These are phyloP conservation scores for Podosphaera leucotricha DNA, from an alignment of 2,329 filamentous ascomycete species.

Conservation along the genomic window DNA sequence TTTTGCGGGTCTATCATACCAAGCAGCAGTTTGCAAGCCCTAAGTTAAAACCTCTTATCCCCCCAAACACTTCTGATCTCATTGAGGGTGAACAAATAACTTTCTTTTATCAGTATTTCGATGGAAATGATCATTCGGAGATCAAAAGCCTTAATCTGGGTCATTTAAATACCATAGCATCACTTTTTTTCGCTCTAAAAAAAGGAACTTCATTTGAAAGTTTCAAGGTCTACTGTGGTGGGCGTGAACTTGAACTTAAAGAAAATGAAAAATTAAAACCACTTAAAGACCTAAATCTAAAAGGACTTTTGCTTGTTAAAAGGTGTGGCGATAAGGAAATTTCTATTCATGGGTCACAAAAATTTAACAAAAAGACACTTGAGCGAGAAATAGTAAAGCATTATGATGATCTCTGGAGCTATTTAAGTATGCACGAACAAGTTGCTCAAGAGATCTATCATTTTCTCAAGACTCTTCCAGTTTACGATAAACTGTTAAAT, in stretches of 20 bases:
- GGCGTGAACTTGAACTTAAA: constrained; percentile 37
- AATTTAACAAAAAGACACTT: constrained; percentile 32
- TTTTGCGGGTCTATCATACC: constrained; percentile 36
- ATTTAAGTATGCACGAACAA: constrained; percentile 49
- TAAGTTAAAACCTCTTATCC: constrained; percentile 28
- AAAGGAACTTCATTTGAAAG: constrained; percentile 53
- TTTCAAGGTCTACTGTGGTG: constrained; percentile 48
- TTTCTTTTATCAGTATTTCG: constrained; percentile 53
- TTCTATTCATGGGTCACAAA: constrained; percentile 20
- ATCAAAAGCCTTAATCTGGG: constrained; percentile 42
- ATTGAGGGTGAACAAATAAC: constrained; percentile 39
- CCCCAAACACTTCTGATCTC: constrained; percentile 21
- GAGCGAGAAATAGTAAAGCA: constrained; percentile 62
- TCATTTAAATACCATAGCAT: constrained; percentile 43
- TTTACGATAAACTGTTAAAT: constrained; percentile 35
- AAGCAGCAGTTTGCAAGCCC: constrained; percentile 36
- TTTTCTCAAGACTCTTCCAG: constrained; percentile 47
- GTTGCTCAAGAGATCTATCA: constrained; percentile 42
- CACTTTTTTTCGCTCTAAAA: constrained; percentile 42
- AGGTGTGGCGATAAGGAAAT: constrained; percentile 25
- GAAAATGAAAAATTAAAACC: constrained; percentile 35
- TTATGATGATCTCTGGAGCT: constrained; percentile 63
- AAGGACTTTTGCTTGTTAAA: constrained; percentile 43
- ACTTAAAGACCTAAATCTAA: constrained; percentile 43
- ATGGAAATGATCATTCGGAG: constrained; percentile 32